Conservation (phyloP, 1,284 basidiomycete genomes). For the Volvariella surrecta region DNA sequence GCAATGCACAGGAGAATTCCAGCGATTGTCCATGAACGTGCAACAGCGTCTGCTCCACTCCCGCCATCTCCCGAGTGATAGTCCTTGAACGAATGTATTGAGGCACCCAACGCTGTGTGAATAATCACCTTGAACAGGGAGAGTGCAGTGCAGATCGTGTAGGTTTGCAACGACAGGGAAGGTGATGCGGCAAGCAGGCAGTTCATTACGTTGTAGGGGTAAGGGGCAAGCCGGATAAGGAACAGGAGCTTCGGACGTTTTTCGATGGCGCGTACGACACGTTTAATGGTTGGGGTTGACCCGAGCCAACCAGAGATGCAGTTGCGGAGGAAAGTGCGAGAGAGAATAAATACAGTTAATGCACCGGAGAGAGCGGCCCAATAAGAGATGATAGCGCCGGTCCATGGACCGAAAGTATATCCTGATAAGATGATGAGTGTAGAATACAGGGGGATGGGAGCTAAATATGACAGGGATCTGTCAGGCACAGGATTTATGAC, state of each 20-base stretch:
- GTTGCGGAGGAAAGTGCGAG: constrained; percentile 62
- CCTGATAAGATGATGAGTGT: constrained; percentile 83
- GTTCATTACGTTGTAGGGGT: constrained; percentile 88
- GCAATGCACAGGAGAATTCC: constrained; percentile 69
- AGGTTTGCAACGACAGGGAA: constrained; percentile 74
- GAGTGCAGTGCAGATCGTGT: constrained; percentile 72
- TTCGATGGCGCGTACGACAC: constrained; percentile 82
- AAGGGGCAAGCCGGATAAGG: constrained; percentile 78
- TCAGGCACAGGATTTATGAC: constrained; percentile 11
- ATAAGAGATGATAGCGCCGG: constrained; percentile 77
- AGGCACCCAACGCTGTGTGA: constrained; percentile 76
- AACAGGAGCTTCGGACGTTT: constrained; percentile 77
- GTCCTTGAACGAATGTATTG: constrained; percentile 75
- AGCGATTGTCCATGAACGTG: constrained; percentile 56
- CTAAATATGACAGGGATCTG: constrained; percentile 19
- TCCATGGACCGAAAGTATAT: constrained; percentile 78
- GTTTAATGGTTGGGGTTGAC: constrained; percentile 54
- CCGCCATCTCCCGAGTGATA: constrained; percentile 38
- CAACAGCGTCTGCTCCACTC: constrained; percentile 40
- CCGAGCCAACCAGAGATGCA: constrained; percentile 67
- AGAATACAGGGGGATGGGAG: constrained; percentile 80
- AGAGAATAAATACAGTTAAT: constrained; percentile 68
- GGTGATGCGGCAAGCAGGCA: constrained; percentile 80
- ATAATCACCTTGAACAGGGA: constrained; percentile 82
- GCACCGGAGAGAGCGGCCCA: constrained; percentile 77